phyloP scores from a whole-genome alignment of 768 basidiomycete species.

The Melanogaster broomeanus region DNA sequence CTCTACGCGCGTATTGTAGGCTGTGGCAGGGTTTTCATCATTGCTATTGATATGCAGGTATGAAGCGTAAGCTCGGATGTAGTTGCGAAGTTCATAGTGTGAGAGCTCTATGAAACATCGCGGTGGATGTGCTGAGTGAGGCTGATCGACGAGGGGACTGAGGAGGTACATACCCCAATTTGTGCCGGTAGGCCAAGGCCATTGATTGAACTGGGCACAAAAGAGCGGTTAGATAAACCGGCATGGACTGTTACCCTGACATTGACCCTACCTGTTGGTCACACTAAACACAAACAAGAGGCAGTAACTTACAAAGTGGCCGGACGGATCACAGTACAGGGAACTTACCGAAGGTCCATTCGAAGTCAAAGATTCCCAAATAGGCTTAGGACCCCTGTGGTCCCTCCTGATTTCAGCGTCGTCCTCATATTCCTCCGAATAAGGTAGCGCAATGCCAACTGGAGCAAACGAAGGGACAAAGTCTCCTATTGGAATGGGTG shows the following conservation, averaged over 20 bases:
- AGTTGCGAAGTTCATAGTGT: conserved; percentile 35
- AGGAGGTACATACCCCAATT: conserved; percentile 11
- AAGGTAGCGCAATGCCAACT: conserved; percentile 2
- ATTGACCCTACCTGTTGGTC: neutral
- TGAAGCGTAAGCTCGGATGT: conserved; percentile 45
- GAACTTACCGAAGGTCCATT: conserved; percentile 13
- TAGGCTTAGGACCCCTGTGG: conserved; percentile 10
- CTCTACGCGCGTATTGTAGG: conserved; percentile 53
- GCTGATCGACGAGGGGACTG: neutral
- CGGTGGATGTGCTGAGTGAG: neutral
- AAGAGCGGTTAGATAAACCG: too few species aligned
- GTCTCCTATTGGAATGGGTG: conserved; percentile 1
- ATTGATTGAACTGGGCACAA: conserved; percentile 10
- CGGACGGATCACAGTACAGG: neutral
- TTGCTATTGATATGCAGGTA: conserved; percentile 44
- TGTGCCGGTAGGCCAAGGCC: conserved; percentile 18
- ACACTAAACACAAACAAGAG: neutral
- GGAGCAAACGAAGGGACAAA: conserved; percentile 14
- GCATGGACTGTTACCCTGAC: too few species aligned
- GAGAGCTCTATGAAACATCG: conserved; percentile 31
- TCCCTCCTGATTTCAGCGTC: conserved; percentile 5
- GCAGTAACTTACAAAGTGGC: neutral
- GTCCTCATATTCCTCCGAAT: conserved; percentile 10
- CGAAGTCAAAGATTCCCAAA: conserved; percentile 16
- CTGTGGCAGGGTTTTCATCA: conserved; percentile 38